Conservation (phyloP, 768 basidiomycete genomes). For the Phylloporus rhodoxanthus region DNA sequence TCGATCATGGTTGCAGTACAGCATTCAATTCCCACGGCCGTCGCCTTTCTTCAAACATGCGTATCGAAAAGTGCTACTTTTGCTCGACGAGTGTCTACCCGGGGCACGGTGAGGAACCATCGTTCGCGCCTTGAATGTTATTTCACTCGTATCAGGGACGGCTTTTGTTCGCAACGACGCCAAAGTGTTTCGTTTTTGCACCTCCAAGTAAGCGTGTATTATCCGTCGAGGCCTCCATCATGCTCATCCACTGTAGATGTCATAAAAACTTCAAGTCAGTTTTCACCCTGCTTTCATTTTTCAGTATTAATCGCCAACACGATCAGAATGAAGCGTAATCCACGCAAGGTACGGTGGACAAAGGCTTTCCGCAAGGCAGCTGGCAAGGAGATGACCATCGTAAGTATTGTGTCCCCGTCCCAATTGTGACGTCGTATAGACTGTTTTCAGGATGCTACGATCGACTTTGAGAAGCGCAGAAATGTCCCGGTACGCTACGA, state of each 20-base stretch:
- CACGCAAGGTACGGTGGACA: constrained; percentile 97
- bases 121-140: background rate
- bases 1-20: background rate
- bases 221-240: background rate
- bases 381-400: constrained; percentile 99
- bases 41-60: constrained; percentile 45
- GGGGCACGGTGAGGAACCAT: constrained; percentile 65
- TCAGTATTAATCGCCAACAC: constrained; percentile 1
- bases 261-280: constrained; percentile 98
- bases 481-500: constrained; percentile 97
- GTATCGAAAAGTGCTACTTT: constrained; percentile 98
- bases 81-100: constrained; percentile 97
- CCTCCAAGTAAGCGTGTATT: constrained; percentile 70
- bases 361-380: constrained; percentile 98
- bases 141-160: constrained; percentile 45
- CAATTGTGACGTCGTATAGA: background rate
- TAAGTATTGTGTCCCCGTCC: constrained; percentile 34
- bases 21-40: constrained; percentile 22
- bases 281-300: background rate
- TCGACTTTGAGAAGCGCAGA: constrained; percentile 98
- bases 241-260: constrained; percentile 51
- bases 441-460: constrained; percentile 81
- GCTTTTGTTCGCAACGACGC: constrained; percentile 98
- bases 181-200: constrained; percentile 97
- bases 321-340: constrained; percentile 95